Percentiles rank a stretch among this genome's conserved stretches.
These are phyloP conservation scores for Xanthoceras sorbifolium DNA, from an alignment of 345 rosid species.

Conservation along the genomic window DNA sequence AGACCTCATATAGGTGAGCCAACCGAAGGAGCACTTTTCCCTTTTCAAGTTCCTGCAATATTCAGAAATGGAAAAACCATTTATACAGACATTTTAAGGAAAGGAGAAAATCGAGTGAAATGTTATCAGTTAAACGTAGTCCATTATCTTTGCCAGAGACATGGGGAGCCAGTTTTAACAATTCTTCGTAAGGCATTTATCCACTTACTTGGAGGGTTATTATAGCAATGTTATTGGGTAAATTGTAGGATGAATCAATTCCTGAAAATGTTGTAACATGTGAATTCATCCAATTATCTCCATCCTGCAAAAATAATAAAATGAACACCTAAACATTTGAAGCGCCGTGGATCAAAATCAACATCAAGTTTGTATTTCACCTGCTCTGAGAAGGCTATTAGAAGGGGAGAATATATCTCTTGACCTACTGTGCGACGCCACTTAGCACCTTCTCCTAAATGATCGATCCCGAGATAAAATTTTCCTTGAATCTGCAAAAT, in stretches of 20 bases:
- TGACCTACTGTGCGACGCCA: constrained; percentile 92
- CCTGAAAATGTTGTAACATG: constrained; percentile 60
- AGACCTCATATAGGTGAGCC: constrained; percentile 91
- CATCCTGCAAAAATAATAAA: constrained; percentile 56
- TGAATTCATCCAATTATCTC: constrained; percentile 55
- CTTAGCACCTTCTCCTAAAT: constrained; percentile 81
- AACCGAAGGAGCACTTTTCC: constrained; percentile 78
- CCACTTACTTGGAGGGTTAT: constrained; percentile 80
- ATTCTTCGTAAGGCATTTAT: constrained; percentile 5
- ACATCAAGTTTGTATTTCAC: constrained; percentile 38
- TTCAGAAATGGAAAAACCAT: constrained; percentile 7
- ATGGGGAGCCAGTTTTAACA: not conserved
- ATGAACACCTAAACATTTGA: constrained; percentile 16
- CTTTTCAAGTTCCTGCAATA: constrained; percentile 70
- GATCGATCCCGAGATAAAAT: constrained; percentile 66
- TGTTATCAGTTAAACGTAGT: not conserved
- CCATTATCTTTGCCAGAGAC: constrained; percentile 1
- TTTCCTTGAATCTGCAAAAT: constrained; percentile 77
- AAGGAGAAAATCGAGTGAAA: not conserved
- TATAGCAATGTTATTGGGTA: constrained; percentile 73
- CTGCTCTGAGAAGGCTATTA: constrained; percentile 84
- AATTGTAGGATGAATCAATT: constrained; percentile 67
- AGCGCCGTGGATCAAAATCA: not conserved
- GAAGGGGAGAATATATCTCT: constrained; percentile 88
- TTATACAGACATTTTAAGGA: constrained; percentile 8